phyloP scores from a whole-genome alignment of 768 basidiomycete genomes.

The Harrya chromipes region DNA sequence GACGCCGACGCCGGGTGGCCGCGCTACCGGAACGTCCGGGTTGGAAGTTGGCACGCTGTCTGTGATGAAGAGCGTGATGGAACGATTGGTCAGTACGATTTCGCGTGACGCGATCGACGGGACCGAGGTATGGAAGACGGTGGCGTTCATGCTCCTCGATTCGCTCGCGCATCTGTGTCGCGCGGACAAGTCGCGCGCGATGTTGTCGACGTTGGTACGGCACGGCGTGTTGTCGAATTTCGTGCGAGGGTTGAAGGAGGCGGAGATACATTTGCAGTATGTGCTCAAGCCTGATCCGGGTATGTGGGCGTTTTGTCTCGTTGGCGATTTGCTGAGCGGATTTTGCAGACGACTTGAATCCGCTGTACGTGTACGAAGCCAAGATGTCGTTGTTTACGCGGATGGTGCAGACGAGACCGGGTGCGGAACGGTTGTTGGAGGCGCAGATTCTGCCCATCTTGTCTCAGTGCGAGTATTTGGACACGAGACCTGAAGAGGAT shows the following conservation, averaged over 20 bases:
- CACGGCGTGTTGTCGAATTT: slow-evolving; percentile 82
- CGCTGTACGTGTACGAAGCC: slow-evolving; percentile 91
- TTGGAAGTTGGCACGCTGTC: slow-evolving; percentile 63
- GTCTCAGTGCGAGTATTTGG: slow-evolving; percentile 83
- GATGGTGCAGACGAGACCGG: slow-evolving; percentile 76
- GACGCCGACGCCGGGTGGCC: slow-evolving; percentile 16
- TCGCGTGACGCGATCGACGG: slow-evolving; percentile 94
- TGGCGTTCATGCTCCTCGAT: slow-evolving; percentile 89
- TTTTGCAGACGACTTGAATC: slow-evolving; percentile 77
- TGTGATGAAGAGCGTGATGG: slow-evolving; percentile 64
- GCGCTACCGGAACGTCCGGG: slow-evolving; percentile 26
- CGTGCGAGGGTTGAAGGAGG: slow-evolving; percentile 79
- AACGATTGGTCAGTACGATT: slow-evolving; percentile 67
- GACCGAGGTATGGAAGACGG: slow-evolving; percentile 94
- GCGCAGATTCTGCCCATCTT: slow-evolving; percentile 70
- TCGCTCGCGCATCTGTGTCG: slow-evolving; percentile 72
- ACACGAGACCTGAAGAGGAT: slow-evolving; percentile 79
- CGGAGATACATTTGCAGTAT: slow-evolving; percentile 67
- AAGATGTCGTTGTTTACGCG: slow-evolving; percentile 89
- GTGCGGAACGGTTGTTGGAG: slow-evolving; percentile 83
- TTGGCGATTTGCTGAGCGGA: background rate
- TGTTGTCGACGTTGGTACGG: slow-evolving; percentile 56
- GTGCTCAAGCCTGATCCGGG: slow-evolving; percentile 90
- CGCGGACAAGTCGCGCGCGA: slow-evolving; percentile 61
- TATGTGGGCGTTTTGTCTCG: slow-evolving; percentile 34